Base-by-base conservation (phyloP, 2,329 filamentous ascomycete genomes). In the Colletotrichum echinochloae region DNA sequence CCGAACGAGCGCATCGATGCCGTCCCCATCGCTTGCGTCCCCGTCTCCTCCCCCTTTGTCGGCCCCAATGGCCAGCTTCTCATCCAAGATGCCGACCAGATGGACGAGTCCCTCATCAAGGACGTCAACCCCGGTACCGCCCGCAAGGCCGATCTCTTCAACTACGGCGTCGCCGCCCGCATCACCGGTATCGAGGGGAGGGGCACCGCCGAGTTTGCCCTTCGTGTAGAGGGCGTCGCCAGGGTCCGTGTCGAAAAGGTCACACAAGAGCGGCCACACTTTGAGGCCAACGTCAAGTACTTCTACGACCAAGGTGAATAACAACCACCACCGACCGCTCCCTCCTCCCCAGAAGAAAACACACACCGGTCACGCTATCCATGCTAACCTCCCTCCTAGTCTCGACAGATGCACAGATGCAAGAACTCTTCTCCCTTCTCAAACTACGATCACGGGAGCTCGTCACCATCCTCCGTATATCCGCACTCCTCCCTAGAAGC, bases 361-460 rank as follows among this genome's bases (percentile, higher is more conserved):
- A 20, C 8, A n/a, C 5, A 11, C 16, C 2, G 23, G 23, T 18
- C 18, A 14, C n/a, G 18, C 23, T 28, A 26, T 35, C 30, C n/a
- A 30, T 28, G 66, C 70, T 72, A 37, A 72, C 46, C 2, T 8
- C 18, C 20, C 14, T 5, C 20, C 14, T 74, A 75, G 55, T 75
- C 39, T 46, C 74, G 51, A 65, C 74, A 65, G 90, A 95, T 73
- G 82, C 88, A 57, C 88, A 91, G 73, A 84, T 92, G 18, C 87
- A 90, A 72, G 89, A 91, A 49, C 84, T 92, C 30, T 98, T 98
- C 79, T 86, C 88, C 57, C 89, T 93, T 66, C 86, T 99, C 68
- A 97, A 97, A 83, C 88, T 92, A 69, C 85, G 95, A 54, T 97
- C 95, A 7, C 88, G 93, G 71, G 95, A 98, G 80, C 89, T 98